Percentiles rank a stretch among this genome's conserved stretches.
These are phyloP conservation scores for Saccharomycopsis sp. DNA, from an alignment of 805 yeast genomes.

Conservation along the genomic window DNA sequence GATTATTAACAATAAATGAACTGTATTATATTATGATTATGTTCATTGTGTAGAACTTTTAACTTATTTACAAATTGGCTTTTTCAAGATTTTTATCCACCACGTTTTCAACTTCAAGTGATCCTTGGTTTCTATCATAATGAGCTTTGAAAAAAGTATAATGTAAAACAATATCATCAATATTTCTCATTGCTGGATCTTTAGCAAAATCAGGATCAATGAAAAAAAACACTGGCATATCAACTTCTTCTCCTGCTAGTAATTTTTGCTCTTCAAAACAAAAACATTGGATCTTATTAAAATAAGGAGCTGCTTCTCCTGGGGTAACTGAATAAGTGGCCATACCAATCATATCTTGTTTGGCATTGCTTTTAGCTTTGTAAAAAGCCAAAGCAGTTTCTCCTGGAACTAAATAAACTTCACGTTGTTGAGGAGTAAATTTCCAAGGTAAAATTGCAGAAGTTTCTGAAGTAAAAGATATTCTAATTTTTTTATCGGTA, in stretches of 20 bases:
- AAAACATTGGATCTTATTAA: conserved; percentile 95
- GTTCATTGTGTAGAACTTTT: no score
- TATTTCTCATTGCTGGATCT: conserved; percentile 86
- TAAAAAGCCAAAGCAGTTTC: conserved; percentile 96
- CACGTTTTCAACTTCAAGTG: conserved; percentile 18
- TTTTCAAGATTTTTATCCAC: neutral
- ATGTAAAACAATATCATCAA: conserved; percentile 82
- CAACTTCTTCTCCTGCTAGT: conserved; percentile 94
- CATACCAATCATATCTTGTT: conserved; percentile 93
- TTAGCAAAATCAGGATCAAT: conserved; percentile 92
- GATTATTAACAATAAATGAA: no score
- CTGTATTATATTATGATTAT: no score
- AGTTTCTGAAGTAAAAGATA: conserved; percentile 88
- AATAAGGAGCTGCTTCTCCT: conserved; percentile 92
- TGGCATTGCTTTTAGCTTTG: conserved; percentile 77
- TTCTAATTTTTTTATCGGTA: conserved; percentile 65
- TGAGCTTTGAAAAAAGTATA: conserved; percentile 77
- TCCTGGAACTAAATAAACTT: conserved; percentile 88
- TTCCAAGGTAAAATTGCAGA: conserved; percentile 90
- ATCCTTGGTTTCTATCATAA: conserved; percentile 30
- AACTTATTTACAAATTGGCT: no score
- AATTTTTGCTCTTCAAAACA: conserved; percentile 95
- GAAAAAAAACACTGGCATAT: conserved; percentile 97
- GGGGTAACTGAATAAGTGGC: conserved; percentile 97
- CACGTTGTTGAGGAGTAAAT: conserved; percentile 88